These are phyloP conservation scores for Aspergillus piperis DNA, from an alignment of 2,329 filamentous ascomycete genomes.

Conservation along the genomic window DNA sequence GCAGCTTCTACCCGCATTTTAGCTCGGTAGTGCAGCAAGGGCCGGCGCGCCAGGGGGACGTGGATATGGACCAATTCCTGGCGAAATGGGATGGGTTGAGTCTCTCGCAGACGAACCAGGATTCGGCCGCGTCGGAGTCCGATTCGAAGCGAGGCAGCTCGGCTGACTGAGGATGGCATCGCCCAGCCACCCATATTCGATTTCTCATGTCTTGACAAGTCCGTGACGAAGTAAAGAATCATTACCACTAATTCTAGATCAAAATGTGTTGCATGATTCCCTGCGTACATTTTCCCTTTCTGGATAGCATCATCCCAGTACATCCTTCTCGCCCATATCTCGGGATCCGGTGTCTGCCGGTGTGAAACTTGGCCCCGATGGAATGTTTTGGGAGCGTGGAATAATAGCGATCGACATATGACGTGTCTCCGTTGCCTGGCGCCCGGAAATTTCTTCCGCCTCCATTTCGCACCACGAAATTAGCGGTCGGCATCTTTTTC, in stretches of 20 bases:
- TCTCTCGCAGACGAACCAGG: background rate
- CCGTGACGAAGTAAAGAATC: background rate
- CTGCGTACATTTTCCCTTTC: background rate
- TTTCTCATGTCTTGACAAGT: background rate
- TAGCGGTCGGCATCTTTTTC: background rate
- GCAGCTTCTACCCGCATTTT: slow-evolving; percentile 31
- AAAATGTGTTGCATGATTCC: too few relatives aligned
- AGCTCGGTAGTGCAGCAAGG: slow-evolving; percentile 17
- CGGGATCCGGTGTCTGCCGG: background rate
- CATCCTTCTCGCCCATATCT: too few relatives aligned
- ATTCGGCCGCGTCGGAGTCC: background rate
- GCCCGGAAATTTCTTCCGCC: background rate
- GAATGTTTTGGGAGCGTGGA: background rate
- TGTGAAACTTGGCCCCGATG: background rate
- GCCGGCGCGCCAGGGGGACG: slow-evolving; percentile 3
- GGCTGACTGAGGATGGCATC: background rate
- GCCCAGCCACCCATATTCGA: too few relatives aligned
- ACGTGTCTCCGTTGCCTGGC: background rate
- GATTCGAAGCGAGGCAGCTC: background rate
- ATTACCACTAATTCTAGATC: background rate
- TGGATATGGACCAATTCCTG: slow-evolving; percentile 28
- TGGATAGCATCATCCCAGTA: background rate
- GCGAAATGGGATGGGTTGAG: slow-evolving; percentile 32
- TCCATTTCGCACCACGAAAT: background rate
- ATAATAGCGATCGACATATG: background rate